Evolutionary conservation across 2,329 filamentous ascomycete species (phyloP).

Genomic region (Pseudogymnoascus sp.): DNA sequence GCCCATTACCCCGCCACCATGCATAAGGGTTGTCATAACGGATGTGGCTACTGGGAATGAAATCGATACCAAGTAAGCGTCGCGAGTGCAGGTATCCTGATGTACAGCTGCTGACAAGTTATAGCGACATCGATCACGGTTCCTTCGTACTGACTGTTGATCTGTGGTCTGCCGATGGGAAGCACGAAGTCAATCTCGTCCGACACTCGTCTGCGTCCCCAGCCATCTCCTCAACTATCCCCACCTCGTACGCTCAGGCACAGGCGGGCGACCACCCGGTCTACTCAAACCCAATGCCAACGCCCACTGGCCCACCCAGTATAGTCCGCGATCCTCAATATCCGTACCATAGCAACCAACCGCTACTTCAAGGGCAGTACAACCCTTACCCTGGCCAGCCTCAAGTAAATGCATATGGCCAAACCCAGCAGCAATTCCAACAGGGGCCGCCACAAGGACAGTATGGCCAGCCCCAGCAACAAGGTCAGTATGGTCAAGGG

Average conservation of each 20-base stretch:
- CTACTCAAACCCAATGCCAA: slow-evolving; percentile 24
- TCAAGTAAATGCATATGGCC: slow-evolving; percentile 15
- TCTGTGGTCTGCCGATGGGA: slow-evolving; percentile 57
- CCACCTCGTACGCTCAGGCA: slow-evolving; percentile 65
- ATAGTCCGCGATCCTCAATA: slow-evolving; percentile 33
- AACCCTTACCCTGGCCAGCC: slow-evolving; percentile 26
- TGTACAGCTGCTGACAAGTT: slow-evolving; percentile 1
- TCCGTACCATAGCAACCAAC: slow-evolving; percentile 15
- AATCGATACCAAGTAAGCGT: slow-evolving; percentile 70
- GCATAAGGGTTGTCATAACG: slow-evolving; percentile 74
- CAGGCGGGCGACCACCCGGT: slow-evolving; percentile 30
- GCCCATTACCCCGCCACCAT: slow-evolving; percentile 92
- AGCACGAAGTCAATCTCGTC: slow-evolving; percentile 62
- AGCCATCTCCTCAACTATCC: slow-evolving; percentile 74
- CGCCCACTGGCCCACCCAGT: slow-evolving; percentile 32
- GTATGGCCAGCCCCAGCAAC: slow-evolving; percentile 34
- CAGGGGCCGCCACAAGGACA: slow-evolving; percentile 32
- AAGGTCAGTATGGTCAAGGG: slow-evolving; percentile 13
- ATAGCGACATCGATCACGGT: slow-evolving; percentile 61
- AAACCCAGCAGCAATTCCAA: slow-evolving; percentile 25
- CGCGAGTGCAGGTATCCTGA: slow-evolving; percentile 14
- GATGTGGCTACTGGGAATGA: slow-evolving; percentile 72
- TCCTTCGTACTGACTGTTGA: slow-evolving; percentile 66
- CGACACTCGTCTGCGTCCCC: slow-evolving; percentile 60
- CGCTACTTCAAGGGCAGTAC: slow-evolving; percentile 10